A percentile compares a stretch with the other conserved stretches of the same genome.
Evolutionary conservation across 2,329 filamentous ascomycete species (phyloP).

Genomic region (Exophiala xenobiotica): DNA sequence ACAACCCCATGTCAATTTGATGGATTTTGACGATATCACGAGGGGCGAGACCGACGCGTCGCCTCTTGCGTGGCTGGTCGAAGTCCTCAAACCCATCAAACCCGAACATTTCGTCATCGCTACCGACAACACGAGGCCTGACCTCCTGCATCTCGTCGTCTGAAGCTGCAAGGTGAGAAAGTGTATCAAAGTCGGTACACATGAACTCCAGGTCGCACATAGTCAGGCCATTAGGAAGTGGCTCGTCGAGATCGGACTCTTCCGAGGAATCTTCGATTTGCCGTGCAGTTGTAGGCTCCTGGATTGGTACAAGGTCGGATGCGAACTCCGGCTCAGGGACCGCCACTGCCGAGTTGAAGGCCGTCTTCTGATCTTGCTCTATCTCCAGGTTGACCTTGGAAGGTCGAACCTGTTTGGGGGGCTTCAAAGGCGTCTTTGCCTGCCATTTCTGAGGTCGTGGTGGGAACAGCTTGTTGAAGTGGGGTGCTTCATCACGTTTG

Average conservation of each 20-base stretch:
- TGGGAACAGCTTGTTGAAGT: constrained; percentile 80
- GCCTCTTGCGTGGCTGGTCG: constrained; percentile 63
- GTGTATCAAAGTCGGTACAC: constrained; percentile 79
- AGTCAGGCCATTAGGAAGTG: constrained; percentile 67
- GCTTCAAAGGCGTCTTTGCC: constrained; percentile 74
- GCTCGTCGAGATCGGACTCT: constrained; percentile 60
- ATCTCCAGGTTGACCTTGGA: constrained; percentile 88
- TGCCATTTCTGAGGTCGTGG: constrained; percentile 72
- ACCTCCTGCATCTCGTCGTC: constrained; percentile 35
- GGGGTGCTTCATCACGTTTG: constrained; percentile 69
- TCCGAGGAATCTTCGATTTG: constrained; percentile 51
- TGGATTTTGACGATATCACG: constrained; percentile 52
- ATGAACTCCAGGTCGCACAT: constrained; percentile 80
- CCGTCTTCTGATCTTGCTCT: constrained; percentile 79
- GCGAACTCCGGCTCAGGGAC: constrained; percentile 11
- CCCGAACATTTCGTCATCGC: constrained; percentile 60
- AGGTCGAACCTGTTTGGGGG: constrained; percentile 76
- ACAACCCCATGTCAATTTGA: constrained; percentile 65
- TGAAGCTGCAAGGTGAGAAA: constrained; percentile 52
- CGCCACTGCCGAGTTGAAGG: constrained; percentile 66
- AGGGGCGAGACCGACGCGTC: constrained; percentile 52
- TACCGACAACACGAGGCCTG: constrained; percentile 27
- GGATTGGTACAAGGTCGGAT: constrained; percentile 38
- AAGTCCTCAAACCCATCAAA: constrained; percentile 51
- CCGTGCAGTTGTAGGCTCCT: constrained; percentile 41